Conservation (phyloP, 2,329 filamentous ascomycete genomes). For the Alternaria atra region DNA sequence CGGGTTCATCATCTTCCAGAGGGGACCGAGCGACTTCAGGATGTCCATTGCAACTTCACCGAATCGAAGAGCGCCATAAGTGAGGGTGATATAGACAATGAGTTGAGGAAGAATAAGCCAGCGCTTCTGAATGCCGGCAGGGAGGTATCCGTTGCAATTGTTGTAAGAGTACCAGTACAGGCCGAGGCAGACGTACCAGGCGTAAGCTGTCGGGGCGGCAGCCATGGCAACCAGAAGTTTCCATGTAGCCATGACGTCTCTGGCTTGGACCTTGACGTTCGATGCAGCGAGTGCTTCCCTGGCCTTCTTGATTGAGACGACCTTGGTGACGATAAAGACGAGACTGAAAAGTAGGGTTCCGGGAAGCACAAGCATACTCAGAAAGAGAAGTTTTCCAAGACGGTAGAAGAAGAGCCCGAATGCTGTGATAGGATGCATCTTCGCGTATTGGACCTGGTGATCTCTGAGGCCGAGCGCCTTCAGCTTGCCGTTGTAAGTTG, state of each 20-base stretch:
- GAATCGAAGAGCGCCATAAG: conserved; percentile 91
- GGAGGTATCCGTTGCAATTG: conserved; percentile 82
- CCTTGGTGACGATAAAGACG: conserved; percentile 50
- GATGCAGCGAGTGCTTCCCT: conserved; percentile 52
- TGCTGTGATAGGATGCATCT: conserved; percentile 79
- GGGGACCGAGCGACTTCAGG: conserved; percentile 88
- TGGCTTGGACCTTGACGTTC: conserved; percentile 52
- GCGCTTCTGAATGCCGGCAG: conserved; percentile 77
- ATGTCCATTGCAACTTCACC: conserved; percentile 99
- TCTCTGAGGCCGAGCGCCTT: conserved; percentile 87
- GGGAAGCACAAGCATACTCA: conserved; percentile 83
- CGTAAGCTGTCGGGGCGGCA: conserved; percentile 47
- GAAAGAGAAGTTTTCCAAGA: conserved; percentile 76
- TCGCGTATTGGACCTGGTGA: conserved; percentile 93
- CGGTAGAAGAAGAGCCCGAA: conserved; percentile 81
- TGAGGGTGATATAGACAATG: conserved; percentile 84
- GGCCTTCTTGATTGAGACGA: conserved; percentile 51
- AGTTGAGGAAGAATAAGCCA: conserved; percentile 72
- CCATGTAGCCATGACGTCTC: conserved; percentile 54
- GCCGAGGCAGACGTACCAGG: conserved; percentile 43
- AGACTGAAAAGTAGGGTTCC: conserved; percentile 82
- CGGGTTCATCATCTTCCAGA: conserved; percentile 85
- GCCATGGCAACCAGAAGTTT: conserved; percentile 53
- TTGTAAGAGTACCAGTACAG: conserved; percentile 60
- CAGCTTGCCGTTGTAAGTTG: conserved; percentile 86